Base-by-base conservation (phyloP, 164 flowering plant genomes). In the Nelumbo lutea region DNA sequence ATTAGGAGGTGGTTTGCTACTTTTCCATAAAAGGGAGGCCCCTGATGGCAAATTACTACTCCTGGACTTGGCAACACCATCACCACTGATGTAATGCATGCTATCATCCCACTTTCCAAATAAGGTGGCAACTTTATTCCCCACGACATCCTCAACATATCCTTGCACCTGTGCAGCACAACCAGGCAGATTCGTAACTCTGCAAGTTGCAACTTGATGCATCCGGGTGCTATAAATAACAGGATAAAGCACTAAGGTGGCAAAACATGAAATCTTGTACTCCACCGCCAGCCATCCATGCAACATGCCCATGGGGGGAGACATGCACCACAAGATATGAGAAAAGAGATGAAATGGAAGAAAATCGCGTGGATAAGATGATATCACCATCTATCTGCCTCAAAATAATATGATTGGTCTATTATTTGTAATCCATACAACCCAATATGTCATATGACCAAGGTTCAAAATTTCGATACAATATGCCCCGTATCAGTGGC, bases 71-170 rank as follows among this genome's bases (percentile, higher is more conserved):
- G 71, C 68, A 67, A 60, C 70, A 43, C 76, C 79, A 71, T 87
- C 88, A 47, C 88, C 89, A 76, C 40, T 70, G 27, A 71, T 38
- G 73, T 83, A 94, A 78, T 82, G 81, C 77, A 94, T 82, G 83
- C 89, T 82, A 15, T 90, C 98, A 74, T 94, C 91, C 97, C 98
- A 94, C 72, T 88, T 94, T 68, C 98, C 98, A 71, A 73, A 81
- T 63, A 94, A 59, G 39, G 88, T 79, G 41, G 96, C 93, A 61
- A 81, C 86, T 60, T 79, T 87, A 66, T 82, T 77, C 61, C 93
- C 93, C 1, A 39, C 57, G 4, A 55, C 62, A 82, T 90, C 97
- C 84, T 94, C 91, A 68, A 94, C 93, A 76, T 78, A 81, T 42
- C 98, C 98, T 46, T 83, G 80, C 42, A 94, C 95, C 98, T 94